phyloP scores from a whole-genome alignment of 371 early-diverging fungal species.

The Mortierella polycephala region DNA sequence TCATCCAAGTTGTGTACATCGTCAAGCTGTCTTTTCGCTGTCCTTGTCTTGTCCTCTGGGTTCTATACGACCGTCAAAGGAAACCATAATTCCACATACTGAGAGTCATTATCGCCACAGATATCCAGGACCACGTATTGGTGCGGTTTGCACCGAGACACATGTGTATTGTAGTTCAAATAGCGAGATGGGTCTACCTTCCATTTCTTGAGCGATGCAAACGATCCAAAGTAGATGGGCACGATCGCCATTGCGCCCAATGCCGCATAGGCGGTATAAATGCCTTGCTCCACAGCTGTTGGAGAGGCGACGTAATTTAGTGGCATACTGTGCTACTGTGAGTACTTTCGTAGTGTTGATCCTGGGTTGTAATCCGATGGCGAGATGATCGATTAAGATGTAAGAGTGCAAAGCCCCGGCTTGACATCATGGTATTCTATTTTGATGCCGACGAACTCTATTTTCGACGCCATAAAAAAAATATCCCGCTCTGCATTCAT shows the following conservation, averaged over 20 bases:
- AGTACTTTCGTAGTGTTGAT: neutral
- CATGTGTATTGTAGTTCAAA: slow-evolving; percentile 1
- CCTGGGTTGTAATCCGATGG: neutral
- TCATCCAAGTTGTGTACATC: slow-evolving; percentile 65
- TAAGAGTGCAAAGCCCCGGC: too few species aligned
- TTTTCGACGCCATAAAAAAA: too few species aligned
- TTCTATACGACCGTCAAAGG: slow-evolving; percentile 9
- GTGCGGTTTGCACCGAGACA: neutral
- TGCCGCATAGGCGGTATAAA: slow-evolving; percentile 85
- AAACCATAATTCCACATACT: neutral
- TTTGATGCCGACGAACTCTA: too few species aligned
- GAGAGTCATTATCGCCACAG: neutral
- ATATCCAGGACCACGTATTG: neutral
- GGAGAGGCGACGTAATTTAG: slow-evolving; percentile 21
- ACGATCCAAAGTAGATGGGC: slow-evolving; percentile 90
- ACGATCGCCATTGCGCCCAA: slow-evolving; percentile 84
- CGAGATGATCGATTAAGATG: too few species aligned
- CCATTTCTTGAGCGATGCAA: slow-evolving; percentile 75
- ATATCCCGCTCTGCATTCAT: too few species aligned
- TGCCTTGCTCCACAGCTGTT: slow-evolving; percentile 49
- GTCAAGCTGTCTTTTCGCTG: slow-evolving; percentile 60
- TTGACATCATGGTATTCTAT: too few species aligned
- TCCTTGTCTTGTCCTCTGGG: slow-evolving; percentile 32
- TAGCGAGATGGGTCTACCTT: slow-evolving; percentile 67
- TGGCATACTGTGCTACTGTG: slow-evolving; percentile 16